phyloP scores from a whole-genome alignment of 345 rosid species.

The Trapa incisa region DNA sequence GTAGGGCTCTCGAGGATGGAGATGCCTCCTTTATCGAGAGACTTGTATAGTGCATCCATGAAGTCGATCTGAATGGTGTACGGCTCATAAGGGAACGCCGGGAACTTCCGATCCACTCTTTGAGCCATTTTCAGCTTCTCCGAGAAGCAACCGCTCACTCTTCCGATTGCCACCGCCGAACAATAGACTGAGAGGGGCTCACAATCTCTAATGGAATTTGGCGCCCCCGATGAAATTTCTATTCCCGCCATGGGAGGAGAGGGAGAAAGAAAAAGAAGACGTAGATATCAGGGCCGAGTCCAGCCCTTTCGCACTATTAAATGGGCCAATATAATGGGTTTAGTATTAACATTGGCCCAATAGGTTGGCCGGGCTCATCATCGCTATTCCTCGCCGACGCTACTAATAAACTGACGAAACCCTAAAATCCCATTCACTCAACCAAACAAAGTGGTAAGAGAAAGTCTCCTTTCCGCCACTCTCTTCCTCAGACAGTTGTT shows the following conservation, averaged over 20 bases:
- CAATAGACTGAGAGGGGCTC: background rate
- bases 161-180: background rate
- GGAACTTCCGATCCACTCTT: conserved; percentile 27
- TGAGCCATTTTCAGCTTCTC: conserved; percentile 2
- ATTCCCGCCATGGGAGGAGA: conserved; percentile 4
- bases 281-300: too few species aligned
- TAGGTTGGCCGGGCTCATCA: background rate
- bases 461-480: background rate
- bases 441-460: conserved; percentile 1
- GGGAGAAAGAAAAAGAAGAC: background rate
- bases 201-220: background rate
- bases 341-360: too few species aligned
- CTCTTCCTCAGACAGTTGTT: conserved; percentile 7
- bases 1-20: conserved; percentile 98
- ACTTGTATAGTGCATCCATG: conserved; percentile 73
- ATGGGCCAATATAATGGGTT: too few species aligned
- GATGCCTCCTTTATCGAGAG: conserved; percentile 69
- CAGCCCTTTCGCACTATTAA: too few species aligned
- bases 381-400: background rate
- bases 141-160: background rate
- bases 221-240: background rate
- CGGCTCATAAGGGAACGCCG: conserved; percentile 67
- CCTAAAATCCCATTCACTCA: conserved; percentile 9
- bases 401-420: background rate
- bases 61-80: conserved; percentile 75